Evolutionary conservation across 23 red algal genomes (phyloP).

Genomic region (Cyanidioschyzon merolae): DNA sequence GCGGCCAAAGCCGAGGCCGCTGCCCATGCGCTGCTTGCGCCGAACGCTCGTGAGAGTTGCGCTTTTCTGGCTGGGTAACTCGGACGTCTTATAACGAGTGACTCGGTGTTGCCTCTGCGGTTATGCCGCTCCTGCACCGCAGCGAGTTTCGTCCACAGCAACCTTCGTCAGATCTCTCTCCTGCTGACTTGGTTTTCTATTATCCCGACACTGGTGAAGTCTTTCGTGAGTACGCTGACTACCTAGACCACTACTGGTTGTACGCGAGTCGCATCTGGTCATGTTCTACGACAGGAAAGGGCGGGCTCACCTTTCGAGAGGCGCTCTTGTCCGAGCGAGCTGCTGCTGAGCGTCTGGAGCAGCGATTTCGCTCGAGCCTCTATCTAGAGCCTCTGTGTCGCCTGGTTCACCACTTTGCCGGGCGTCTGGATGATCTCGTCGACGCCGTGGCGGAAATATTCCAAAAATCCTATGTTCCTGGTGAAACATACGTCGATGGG

Average conservation of each 20-base stretch:
- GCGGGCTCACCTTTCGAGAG: constrained; percentile 24
- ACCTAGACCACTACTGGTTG: constrained; percentile 1
- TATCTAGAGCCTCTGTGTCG: constrained; percentile 33
- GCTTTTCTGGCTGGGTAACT: too few relatives aligned
- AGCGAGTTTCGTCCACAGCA: constrained; percentile 7
- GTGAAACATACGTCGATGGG: constrained; percentile 14
- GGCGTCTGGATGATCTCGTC: constrained; percentile 12
- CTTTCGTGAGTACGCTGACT: constrained; percentile 18
- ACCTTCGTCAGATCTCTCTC: not conserved
- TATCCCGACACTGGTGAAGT: constrained; percentile 22
- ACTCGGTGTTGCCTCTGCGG: too few relatives aligned
- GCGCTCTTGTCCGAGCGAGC: constrained; percentile 18
- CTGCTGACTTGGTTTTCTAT: constrained; percentile 11
- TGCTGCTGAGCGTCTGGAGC: constrained; percentile 10
- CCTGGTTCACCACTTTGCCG: constrained; percentile 15
- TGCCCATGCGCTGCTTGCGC: too few relatives aligned
- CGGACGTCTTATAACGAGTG: too few relatives aligned
- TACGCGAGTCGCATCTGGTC: constrained; percentile 22
- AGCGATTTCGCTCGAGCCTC: constrained; percentile 15
- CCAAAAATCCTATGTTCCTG: constrained; percentile 14
- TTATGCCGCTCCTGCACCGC: constrained; percentile 8
- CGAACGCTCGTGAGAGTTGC: too few relatives aligned
- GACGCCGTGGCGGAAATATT: constrained; percentile 15
- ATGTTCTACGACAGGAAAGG: constrained; percentile 19
- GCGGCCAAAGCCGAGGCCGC: too few relatives aligned